These are phyloP conservation scores for Stephanodiscus minutulus DNA, from an alignment of 108 stramenopile species.

Conservation along the genomic window DNA sequence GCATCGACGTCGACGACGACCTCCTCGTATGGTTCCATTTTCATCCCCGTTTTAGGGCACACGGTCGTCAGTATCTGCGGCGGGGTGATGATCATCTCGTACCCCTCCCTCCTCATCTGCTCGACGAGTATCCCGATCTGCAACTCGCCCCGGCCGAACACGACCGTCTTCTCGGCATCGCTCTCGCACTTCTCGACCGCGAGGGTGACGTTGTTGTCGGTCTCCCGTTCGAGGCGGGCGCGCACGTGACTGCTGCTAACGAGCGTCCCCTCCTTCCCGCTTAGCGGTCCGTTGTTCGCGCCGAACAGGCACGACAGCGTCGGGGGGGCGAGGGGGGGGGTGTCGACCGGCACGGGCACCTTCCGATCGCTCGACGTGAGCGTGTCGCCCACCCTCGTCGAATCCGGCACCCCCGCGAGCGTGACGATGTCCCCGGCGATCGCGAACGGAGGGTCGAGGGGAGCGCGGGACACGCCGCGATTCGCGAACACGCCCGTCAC, in stretches of 20 bases:
- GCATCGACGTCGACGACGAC: constrained; percentile 92
- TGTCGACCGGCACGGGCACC: constrained; percentile 60
- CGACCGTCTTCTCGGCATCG: constrained; percentile 73
- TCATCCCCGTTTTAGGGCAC: constrained; percentile 65
- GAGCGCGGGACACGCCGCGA: constrained; percentile 67
- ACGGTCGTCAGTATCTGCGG: constrained; percentile 88
- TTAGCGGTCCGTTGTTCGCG: constrained; percentile 96
- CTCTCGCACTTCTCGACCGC: constrained; percentile 67
- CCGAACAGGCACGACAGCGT: constrained; percentile 95
- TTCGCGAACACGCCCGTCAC: constrained; percentile 59
- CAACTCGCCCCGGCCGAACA: constrained; percentile 81
- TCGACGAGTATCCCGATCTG: constrained; percentile 98
- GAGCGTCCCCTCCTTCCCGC: constrained; percentile 91
- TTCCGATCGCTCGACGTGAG: constrained; percentile 72
- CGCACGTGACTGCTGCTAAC: constrained; percentile 87
- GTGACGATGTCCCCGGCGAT: constrained; percentile 96
- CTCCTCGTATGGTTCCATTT: constrained; percentile 95
- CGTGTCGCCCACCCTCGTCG: constrained; percentile 88
- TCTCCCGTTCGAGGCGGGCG: constrained; percentile 86
- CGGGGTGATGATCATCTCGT: constrained; percentile 93
- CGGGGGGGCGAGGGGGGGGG: constrained; percentile 94
- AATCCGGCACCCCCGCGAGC: constrained; percentile 89
- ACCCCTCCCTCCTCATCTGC: constrained; percentile 97
- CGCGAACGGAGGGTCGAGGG: constrained; percentile 78
- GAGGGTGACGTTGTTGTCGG: constrained; percentile 95